Evolutionary conservation across 257 asterid genomes (phyloP), one percentile per base, ranked within the genome.

Genomic region (Solanum tarapatanum): DNA sequence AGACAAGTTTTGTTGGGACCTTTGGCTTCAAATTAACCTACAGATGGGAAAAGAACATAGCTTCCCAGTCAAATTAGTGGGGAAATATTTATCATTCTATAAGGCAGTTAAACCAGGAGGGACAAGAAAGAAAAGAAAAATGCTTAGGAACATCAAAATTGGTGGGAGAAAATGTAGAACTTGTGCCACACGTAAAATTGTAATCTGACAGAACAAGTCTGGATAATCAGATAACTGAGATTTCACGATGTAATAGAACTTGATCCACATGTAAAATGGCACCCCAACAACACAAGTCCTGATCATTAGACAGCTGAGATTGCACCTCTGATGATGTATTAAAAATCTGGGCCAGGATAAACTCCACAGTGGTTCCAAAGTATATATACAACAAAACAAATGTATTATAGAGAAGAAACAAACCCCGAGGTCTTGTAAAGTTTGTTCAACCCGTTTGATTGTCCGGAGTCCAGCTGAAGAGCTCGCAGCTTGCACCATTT

Each of bases 401-500:
- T 48, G 35, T 8, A 35, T 24, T 73, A 45, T 11, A 41, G 84
- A 75, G 88, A 60, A 92, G 90, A 91, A 87, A 90, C 98, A 86
- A 91, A 97, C 99, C 97, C 99, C 99, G 85, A 96, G 98, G 88
- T 96, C 99, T 92, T 96, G 99, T 87, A 97, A 91, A 72, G 99
- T 94, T 92, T 97, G 99, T 91, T 97, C 99, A 82, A 95, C 98
- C 75, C 97, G 95, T 89, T 97, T 97, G 90, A 96, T 95, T 86
- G 97, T 96, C 90, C 99, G 94, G 73, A 97, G 98, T 85, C 99
- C 99, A 8, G 99, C 98, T 36, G 98, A 96, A 30, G 99, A 97
- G 92, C 99, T 97, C 82, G 97, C 99, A 86, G 98, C 99, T 95
- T 97, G 98, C 91, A 97, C 99, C 98, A 96, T 95, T 92, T 96